These are phyloP conservation scores for Cornus suecica DNA, from an alignment of 148 eudicot species.

Conservation along the genomic window DNA sequence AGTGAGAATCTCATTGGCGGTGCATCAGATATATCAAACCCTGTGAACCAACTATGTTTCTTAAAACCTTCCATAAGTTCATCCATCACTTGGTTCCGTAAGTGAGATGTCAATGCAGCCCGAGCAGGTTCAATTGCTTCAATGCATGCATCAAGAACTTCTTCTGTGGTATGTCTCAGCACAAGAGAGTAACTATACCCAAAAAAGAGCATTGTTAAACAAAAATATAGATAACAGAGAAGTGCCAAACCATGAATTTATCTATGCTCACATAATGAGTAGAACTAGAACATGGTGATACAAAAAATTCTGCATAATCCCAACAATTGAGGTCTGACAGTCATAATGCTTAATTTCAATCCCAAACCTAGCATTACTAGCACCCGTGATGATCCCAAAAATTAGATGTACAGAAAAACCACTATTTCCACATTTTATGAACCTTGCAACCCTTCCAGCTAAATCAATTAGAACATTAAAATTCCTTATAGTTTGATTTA, in stretches of 20 bases:
- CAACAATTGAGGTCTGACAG: not conserved
- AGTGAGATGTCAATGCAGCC: constrained; percentile 63
- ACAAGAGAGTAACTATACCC: constrained; percentile 72
- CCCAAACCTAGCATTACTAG: not conserved
- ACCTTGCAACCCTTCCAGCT: not conserved
- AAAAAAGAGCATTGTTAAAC: constrained; percentile 9
- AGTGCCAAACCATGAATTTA: not conserved
- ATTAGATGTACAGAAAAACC: not conserved
- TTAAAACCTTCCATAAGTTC: constrained; percentile 58
- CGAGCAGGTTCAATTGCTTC: constrained; percentile 70
- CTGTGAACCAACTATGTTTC: constrained; percentile 66
- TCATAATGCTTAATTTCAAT: not conserved
- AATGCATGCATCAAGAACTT: constrained; percentile 74
- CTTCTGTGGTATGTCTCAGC: constrained; percentile 91
- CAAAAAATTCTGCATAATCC: not conserved
- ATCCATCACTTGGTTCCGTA: constrained; percentile 67
- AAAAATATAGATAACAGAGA: not conserved
- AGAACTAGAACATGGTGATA: not conserved
- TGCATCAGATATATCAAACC: constrained; percentile 81
- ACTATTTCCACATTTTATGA: not conserved
- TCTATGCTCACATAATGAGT: not conserved
- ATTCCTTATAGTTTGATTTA: not conserved
- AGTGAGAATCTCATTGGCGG: constrained; percentile 53
- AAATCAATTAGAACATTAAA: not conserved
- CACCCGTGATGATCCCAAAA: not conserved